These are phyloP conservation scores for Parietaria judaica DNA, from an alignment of 306 rosid species.

Conservation along the genomic window DNA sequence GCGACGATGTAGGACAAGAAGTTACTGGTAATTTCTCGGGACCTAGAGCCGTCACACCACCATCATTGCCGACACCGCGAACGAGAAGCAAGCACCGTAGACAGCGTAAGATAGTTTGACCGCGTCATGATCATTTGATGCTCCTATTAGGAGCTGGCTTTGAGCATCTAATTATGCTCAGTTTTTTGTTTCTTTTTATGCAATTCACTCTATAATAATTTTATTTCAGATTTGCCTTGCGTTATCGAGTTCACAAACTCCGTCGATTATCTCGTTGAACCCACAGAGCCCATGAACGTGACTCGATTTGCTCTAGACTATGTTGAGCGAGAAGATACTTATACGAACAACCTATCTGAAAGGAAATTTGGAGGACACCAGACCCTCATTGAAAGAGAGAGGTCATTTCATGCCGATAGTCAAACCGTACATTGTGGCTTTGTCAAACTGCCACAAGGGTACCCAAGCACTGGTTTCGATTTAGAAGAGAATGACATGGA, in stretches of 20 bases:
- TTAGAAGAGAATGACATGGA: conserved; percentile 56
- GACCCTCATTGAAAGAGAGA: conserved; percentile 67
- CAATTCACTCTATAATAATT: neutral
- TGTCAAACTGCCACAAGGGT: conserved; percentile 44
- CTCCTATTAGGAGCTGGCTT: neutral
- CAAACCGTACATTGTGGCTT: conserved; percentile 86
- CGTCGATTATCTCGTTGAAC: conserved; percentile 56
- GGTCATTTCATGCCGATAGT: conserved; percentile 54
- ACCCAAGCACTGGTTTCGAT: conserved; percentile 74
- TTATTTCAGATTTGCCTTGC: conserved; percentile 67
- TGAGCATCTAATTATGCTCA: neutral
- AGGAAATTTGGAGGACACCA: conserved; percentile 89
- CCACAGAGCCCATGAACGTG: conserved; percentile 40
- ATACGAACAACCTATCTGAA: conserved; percentile 23
- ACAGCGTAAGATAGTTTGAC: conserved; percentile 41
- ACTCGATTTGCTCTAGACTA: conserved; percentile 55
- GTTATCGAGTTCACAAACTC: conserved; percentile 53
- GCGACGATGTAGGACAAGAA: conserved; percentile 11
- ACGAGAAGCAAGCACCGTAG: conserved; percentile 46
- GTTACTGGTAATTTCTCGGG: neutral
- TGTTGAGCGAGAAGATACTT: conserved; percentile 44
- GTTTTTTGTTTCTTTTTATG: neutral
- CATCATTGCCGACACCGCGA: conserved; percentile 4
- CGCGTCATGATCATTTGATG: neutral
- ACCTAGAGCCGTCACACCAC: conserved; percentile 23